phyloP scores from a whole-genome alignment of 768 basidiomycete species.

The Exsudoporus frostii region DNA sequence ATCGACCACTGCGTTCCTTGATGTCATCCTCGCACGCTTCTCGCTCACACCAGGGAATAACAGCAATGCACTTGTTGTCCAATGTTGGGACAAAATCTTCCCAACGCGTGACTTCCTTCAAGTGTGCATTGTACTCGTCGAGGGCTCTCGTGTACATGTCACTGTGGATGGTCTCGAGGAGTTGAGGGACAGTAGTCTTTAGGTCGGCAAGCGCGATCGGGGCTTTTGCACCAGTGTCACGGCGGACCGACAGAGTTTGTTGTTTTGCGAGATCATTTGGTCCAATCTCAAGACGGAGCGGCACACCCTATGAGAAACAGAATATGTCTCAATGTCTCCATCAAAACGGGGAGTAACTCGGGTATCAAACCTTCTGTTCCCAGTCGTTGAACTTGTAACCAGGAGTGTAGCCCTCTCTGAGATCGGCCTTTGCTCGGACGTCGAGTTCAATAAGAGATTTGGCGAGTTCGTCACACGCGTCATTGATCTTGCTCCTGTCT shows the following conservation, averaged over 20 bases:
- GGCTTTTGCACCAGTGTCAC: constrained; percentile 65
- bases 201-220: constrained; percentile 52
- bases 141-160: constrained; percentile 86
- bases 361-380: constrained; percentile 82
- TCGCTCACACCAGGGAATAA: constrained; percentile 94
- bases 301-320: constrained; percentile 70
- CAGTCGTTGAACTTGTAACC: constrained; percentile 99
- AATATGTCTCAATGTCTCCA: neutral
- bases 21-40: constrained; percentile 96
- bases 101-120: constrained; percentile 81
- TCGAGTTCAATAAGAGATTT: constrained; percentile 66
- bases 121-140: constrained; percentile 61
- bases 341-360: neutral
- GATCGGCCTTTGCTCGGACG: constrained; percentile 83
- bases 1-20: constrained; percentile 86
- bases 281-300: constrained; percentile 94
- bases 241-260: constrained; percentile 81
- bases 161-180: constrained; percentile 82
- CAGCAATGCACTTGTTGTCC: constrained; percentile 82
- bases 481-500: constrained; percentile 67
- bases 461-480: constrained; percentile 75
- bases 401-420: constrained; percentile 94
- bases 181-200: constrained; percentile 46
- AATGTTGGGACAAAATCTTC: constrained; percentile 89
- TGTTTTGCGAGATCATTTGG: constrained; percentile 85